A percentile compares a stretch with the other conserved stretches of the same genome.
phyloP scores from a whole-genome alignment of 768 basidiomycete genomes.

The Harrya chromipes region DNA sequence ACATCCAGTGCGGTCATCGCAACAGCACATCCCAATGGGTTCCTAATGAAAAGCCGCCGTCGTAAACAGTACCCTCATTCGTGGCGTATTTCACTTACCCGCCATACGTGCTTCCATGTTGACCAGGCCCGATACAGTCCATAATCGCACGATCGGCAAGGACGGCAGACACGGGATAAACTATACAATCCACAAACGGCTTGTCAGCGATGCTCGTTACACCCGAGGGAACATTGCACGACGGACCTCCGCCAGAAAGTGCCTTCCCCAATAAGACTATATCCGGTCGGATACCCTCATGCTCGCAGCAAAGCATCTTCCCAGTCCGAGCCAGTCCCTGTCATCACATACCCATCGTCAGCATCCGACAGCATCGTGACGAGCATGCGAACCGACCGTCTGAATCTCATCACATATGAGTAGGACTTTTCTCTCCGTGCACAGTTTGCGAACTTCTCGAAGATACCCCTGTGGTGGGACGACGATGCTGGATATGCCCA shows the following conservation, averaged over 20 bases:
- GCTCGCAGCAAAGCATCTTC: constrained; percentile 88
- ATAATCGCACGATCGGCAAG: constrained; percentile 89
- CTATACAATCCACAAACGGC: constrained; percentile 37
- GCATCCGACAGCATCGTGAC: neutral
- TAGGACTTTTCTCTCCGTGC: constrained; percentile 91
- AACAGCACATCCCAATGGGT: constrained; percentile 95
- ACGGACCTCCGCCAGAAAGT: constrained; percentile 87
- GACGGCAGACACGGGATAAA: constrained; percentile 96
- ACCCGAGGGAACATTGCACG: neutral
- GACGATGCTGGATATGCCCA: constrained; percentile 60
- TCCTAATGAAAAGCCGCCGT: constrained; percentile 42
- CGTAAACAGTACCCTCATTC: neutral
- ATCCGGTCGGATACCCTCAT: constrained; percentile 87
- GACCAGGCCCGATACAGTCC: constrained; percentile 91
- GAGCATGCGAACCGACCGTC: constrained; percentile 51
- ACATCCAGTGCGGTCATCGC: constrained; percentile 90
- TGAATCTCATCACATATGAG: constrained; percentile 99
- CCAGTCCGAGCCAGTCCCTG: constrained; percentile 91
- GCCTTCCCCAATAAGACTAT: constrained; percentile 94
- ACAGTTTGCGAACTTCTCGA: constrained; percentile 68
- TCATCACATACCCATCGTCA: constrained; percentile 1
- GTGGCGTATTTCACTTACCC: constrained; percentile 47
- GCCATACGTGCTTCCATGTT: constrained; percentile 95
- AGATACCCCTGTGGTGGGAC: constrained; percentile 91
- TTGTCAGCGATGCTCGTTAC: constrained; percentile 5